Evolutionary conservation across 2,329 filamentous ascomycete genomes (phyloP), one percentile per base, ranked within the genome.

Genomic region (Rugonectria rugulosa): DNA sequence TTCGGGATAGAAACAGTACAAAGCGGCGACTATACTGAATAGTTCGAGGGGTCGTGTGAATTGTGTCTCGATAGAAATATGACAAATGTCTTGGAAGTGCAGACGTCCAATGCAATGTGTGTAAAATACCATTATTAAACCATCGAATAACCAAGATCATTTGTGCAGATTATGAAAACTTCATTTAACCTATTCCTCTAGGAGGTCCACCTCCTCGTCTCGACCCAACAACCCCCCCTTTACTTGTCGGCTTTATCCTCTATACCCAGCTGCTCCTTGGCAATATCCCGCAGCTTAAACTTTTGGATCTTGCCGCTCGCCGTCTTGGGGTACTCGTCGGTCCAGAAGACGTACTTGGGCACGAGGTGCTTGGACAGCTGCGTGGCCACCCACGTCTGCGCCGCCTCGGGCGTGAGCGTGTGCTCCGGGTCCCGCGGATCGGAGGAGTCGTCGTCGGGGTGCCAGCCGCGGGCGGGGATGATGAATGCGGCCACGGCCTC

Each of bases 231-330:
- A 3, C 14, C 23, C 40, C 37, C n/a, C 52, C 49, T 5, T 56
- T 40, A 15, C 50, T 54, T 21, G 29, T 10, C 29, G 41, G 43
- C 46, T 20, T 32, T 23, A 23, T 23, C 44, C 14, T 29, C 31
- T 4, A 44, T 32, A 15, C 58, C 57, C 3, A 78, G 44, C 7
- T 76, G 44, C 60, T 75, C 71, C 63, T 70, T 73, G 1, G 80
- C 93, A 67, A 82, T 77, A 14, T 92, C 89, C 68, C 85, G 84
- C 67, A 98, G 73, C 77, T 89, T 94, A 72, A 90, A 97, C 77
- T 98, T 97, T 77, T 97, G 92, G 52, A 98, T 93, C 84, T 99
- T 99, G 20, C 94, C 94, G 72, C 92, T 97, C 6, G 92, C 90
- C 29, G 95, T 99, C 82, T 97, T 97, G 17, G 94, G 94, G 71